Conservation (phyloP, 768 basidiomycete genomes). For the Termitomyces bulborhizus region DNA sequence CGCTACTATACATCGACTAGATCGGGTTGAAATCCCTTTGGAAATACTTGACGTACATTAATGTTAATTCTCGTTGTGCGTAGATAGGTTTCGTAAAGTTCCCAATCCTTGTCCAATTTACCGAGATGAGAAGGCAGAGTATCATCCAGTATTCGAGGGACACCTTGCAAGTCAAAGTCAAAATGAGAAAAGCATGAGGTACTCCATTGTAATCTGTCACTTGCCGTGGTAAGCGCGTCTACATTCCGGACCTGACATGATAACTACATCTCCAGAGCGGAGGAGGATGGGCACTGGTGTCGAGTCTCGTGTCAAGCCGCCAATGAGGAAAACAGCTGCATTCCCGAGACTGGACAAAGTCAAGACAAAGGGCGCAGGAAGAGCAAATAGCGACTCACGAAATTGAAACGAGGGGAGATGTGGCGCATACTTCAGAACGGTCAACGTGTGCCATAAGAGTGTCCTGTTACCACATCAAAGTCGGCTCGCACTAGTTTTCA, state of each 20-base stretch:
- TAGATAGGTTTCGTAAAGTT: conserved; percentile 59
- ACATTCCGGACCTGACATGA: conserved; percentile 88
- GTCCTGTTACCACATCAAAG: conserved; percentile 39
- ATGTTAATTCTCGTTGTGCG: conserved; percentile 75
- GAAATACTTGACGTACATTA: conserved; percentile 88
- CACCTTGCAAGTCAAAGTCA: conserved; percentile 36
- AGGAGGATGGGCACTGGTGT: conserved; percentile 79
- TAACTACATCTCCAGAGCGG: conserved; percentile 84
- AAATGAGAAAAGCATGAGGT: background rate
- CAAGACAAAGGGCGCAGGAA: background rate
- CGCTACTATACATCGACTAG: background rate
- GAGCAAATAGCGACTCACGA: conserved; percentile 52
- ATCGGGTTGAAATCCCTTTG: conserved; percentile 51
- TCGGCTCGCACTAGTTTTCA: background rate
- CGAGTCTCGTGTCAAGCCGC: conserved; percentile 70
- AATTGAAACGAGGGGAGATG: conserved; percentile 88
- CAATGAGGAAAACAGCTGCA: conserved; percentile 85
- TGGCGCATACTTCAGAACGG: conserved; percentile 89
- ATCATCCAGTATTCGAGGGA: conserved; percentile 82
- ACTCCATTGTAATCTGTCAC: conserved; percentile 19
- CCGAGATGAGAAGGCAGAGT: conserved; percentile 64
- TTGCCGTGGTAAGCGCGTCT: conserved; percentile 91
- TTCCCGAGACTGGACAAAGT: conserved; percentile 67
- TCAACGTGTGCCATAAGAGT: conserved; percentile 98
- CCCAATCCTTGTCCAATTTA: conserved; percentile 44